A percentile compares a stretch with the other conserved stretches of the same genome.
These are phyloP conservation scores for Phoenix dactylifera DNA, from an alignment of 176 grass and related monocot species.

Conservation along the genomic window DNA sequence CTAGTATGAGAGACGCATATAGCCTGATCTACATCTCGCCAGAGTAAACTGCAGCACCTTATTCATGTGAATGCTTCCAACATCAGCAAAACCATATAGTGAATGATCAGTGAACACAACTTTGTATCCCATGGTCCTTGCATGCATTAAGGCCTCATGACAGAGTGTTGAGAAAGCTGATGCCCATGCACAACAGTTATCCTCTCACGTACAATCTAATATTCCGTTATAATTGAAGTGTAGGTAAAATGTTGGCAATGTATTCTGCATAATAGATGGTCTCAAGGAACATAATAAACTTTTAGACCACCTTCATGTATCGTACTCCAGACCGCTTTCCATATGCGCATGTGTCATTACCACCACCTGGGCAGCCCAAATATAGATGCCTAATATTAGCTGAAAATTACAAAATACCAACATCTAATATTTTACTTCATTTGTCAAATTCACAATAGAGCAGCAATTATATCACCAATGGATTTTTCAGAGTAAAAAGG, in stretches of 20 bases:
- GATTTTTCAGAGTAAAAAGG: too few species aligned
- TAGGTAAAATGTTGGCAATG: conserved; percentile 80
- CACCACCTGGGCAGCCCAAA: conserved; percentile 48
- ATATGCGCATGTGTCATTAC: conserved; percentile 97
- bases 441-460: too few species aligned
- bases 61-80: conserved; percentile 98
- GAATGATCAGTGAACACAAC: conserved; percentile 94
- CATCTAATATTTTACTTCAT: too few species aligned
- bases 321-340: conserved; percentile 81
- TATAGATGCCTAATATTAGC: background rate
- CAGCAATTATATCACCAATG: too few species aligned
- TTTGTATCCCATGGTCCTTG: conserved; percentile 93
- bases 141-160: conserved; percentile 86
- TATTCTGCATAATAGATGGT: conserved; percentile 93
- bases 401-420: too few species aligned
- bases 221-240: conserved; percentile 59
- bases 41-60: conserved; percentile 96
- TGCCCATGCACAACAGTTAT: conserved; percentile 93
- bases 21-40: conserved; percentile 85
- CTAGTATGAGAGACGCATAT: conserved; percentile 97
- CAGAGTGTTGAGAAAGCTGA: conserved; percentile 95
- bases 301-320: conserved; percentile 79
- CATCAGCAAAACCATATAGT: conserved; percentile 88
- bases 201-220: conserved; percentile 82
- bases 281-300: conserved; percentile 89